Evolutionary conservation across 257 asterid genomes (phyloP), one percentile per base, ranked within the genome.

Genomic region (Paraleonurus japonicus): DNA sequence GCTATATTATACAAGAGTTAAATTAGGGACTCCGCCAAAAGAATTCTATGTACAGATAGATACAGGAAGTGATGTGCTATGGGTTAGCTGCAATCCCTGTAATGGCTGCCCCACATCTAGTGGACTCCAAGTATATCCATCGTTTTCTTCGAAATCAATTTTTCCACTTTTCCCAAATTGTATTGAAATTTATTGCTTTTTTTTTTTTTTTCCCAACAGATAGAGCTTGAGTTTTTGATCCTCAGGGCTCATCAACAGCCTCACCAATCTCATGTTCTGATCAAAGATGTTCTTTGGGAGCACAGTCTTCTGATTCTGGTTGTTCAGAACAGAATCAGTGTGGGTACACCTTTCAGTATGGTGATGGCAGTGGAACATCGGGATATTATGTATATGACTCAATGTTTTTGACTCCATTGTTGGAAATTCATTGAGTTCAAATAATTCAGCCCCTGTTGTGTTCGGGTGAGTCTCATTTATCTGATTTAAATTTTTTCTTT

Each of bases 21-120:
- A 80, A 85, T 82, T 94, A 77, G 99, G 99, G 63, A 85, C 84
- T 66, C 97, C 99, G 17, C 89, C 96, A 57, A 88, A 82, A 77
- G 99, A 91, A 77, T 94, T 94, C 80, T 89, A 79, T 83, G 99
- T 94, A 64, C 99, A 94, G 87, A 91, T 94, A 71, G 99, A 94
- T 82, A 94, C 99, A 5, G 99, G 99, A 74, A 94, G 99, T 85
- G 96, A 94, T 88, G 97, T 88, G 75, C 71, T 94, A 61, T 94
- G 99, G 99, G 96, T 94, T 53, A 81, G 95, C 78, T 94, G 99
- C 80, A 85, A 51, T 22, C 79, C 95, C 22, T 94, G 99, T 73
- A 61, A 71, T 30, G 99, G 99, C 75, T 94, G 99, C 83, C 99
- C 99, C 30, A 86, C 87, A 48, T 78, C 97, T 47, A 91, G 95